Evolutionary conservation across 331 rosid genomes (phyloP).

Genomic region (Telfairia occidentalis): DNA sequence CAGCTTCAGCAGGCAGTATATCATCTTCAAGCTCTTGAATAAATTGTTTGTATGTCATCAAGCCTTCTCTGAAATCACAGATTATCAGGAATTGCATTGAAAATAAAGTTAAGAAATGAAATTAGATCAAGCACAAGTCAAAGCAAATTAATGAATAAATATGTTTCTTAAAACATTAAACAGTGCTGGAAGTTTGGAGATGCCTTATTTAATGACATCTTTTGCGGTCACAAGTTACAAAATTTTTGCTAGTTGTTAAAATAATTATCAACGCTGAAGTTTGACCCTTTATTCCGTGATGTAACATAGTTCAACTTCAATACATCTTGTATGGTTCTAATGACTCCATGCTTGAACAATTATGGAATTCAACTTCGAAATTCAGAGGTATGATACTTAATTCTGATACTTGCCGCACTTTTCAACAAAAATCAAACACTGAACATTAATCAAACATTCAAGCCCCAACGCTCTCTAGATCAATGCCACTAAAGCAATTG

Average conservation of each 20-base stretch:
- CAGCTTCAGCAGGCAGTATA: conserved; percentile 88
- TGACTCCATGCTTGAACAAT: neutral
- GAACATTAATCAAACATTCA: neutral
- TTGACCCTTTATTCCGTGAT: neutral
- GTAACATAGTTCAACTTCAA: neutral
- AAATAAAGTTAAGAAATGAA: neutral
- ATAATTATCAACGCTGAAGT: neutral
- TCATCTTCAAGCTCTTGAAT: conserved; percentile 99
- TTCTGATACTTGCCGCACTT: neutral
- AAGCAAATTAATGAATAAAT: neutral
- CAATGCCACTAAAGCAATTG: neutral
- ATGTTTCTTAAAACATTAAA: neutral
- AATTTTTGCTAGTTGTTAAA: neutral
- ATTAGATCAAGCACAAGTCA: neutral
- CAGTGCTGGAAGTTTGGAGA: neutral
- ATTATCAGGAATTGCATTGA: neutral
- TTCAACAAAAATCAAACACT: neutral
- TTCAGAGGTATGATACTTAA: neutral
- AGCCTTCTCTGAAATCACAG: conserved; percentile 66
- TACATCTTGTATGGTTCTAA: neutral
- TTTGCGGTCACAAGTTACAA: neutral
- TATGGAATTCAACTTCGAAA: neutral
- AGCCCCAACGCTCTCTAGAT: neutral
- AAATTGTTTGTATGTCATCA: conserved; percentile 95
- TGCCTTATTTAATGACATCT: neutral